Conservation (phyloP, 2,329 filamentous ascomycete genomes). For the Calonectria leucothoes region DNA sequence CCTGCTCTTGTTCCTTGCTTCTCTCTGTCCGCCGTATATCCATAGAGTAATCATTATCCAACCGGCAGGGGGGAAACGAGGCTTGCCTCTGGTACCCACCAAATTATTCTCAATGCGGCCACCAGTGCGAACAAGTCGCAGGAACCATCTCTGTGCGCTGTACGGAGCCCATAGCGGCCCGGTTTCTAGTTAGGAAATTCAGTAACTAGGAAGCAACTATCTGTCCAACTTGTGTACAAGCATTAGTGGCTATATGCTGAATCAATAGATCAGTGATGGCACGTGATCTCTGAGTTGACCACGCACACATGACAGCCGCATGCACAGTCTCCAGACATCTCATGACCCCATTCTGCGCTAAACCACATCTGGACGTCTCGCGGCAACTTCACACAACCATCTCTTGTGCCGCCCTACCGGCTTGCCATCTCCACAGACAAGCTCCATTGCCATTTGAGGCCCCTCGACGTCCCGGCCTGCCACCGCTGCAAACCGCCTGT, state of each 20-base stretch:
- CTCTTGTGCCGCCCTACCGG: background rate
- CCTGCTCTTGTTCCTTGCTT: background rate
- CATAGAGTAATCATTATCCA: background rate
- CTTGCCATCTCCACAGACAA: conserved; percentile 4
- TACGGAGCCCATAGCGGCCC: background rate
- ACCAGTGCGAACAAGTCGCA: conserved; percentile 18
- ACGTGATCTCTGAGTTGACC: background rate
- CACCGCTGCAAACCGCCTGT: background rate
- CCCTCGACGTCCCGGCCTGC: background rate
- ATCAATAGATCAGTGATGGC: background rate
- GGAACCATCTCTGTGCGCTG: background rate
- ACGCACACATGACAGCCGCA: background rate
- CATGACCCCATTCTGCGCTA: conserved; percentile 23
- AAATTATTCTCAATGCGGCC: conserved; percentile 9
- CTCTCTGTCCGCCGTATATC: background rate
- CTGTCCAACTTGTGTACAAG: no score
- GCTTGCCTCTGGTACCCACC: background rate
- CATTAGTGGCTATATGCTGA: background rate
- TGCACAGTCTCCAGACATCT: background rate
- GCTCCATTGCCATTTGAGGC: background rate
- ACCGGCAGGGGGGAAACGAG: background rate
- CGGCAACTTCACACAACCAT: conserved; percentile 14
- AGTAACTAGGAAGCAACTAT: background rate
- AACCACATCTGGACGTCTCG: conserved; percentile 7
- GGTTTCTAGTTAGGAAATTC: background rate